Base-by-base conservation (phyloP, 2,329 filamentous ascomycete species). In the Monosporascus sp. region DNA sequence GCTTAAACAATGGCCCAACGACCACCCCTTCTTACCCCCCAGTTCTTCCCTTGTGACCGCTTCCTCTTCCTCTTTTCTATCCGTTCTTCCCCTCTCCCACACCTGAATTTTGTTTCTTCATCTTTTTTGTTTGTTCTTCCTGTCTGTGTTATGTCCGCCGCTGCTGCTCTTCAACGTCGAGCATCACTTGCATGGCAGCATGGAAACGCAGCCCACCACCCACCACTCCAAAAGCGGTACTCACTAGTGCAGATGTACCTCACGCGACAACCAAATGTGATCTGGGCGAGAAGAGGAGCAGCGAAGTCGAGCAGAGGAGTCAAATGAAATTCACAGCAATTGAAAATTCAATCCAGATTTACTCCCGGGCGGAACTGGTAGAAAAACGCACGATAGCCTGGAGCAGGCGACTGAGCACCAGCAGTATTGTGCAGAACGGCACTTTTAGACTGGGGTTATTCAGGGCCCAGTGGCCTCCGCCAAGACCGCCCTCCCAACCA, bases 1-100 rank as follows among this genome's bases (percentile, higher is more conserved):
- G 58, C 53, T 59, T 58, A 52, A 58, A 57, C 58, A 62, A 59
- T 60, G 56, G 55, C 64, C 66, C 64, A 64, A 65, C 63, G 64
- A 54, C 64, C 67, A 65, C 67, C 65, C 62, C 59, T 60, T 46
- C 43, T 46, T 61, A 55, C 57, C 60, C 59, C 58, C 60, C 31
- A 35, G 31, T 14, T 14, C 58, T 62, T 64, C 63, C 60, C 61
- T 63, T 63, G 59, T 60, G 50, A 60, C 58, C 55, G 53, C 54
- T 54, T 52, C 50, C 54, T 55, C 51, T 58, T 52, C 55, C 50
- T 38, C 56, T 46, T 45, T 24, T 20, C 24, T 46, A 46, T 46
- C 47, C 8, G 37, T 52, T 38, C 49, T 37, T 52, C 49, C 49
- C 55, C 50, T 56, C 41, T 45, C 45, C 52, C 52, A 52, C 45